Evolutionary conservation across 441 rosid species (phyloP), one percentile per base, ranked within the genome.

Genomic region (Pelargonium citronellum): DNA sequence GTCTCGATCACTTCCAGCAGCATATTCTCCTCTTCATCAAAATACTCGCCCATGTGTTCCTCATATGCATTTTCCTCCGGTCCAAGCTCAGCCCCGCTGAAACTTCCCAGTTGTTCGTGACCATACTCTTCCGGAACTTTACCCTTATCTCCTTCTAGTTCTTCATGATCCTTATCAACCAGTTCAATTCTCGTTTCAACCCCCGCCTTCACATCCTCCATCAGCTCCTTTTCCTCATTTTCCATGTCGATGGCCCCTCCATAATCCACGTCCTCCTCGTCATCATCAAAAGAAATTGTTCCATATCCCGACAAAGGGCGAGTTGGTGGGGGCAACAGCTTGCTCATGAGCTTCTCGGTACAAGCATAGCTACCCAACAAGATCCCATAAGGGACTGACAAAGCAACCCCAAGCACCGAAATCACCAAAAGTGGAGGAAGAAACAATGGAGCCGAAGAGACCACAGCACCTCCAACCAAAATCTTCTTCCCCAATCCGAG

Each of bases 321-420:
- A 49, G 69, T 7, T 0, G 73, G 70, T 39, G 69, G n/a, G 39
- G 83, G 76, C 67, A 95, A 84, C 71, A 95, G 64, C 72, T 24
- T 86, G 43, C 85, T 78, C 94, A 92, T 82, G 24, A 95, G 62
- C 82, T 79, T 87, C 74, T 87, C 77, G 16, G 96, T 87, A 76
- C 89, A 87, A 80, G 86, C 89, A 80, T 90, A 87, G 83, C 84
- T 86, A 11, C 89, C 92, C 71, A 89, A 83, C 74, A 87, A 80
- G 71, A 91, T 16, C 12, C 91, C 89, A 60, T 67, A 90, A 27
- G 97, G 96, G 65, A 90, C 79, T 0, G 90, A 84, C 74, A 84
- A 80, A 53, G 85, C 83, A 44, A 91, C 69, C 37, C 96, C 94
- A 1, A 94, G 67, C 13, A 87, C 80, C 0, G 91, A 87, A 22